A percentile compares a stretch with the other conserved stretches of the same genome.
These are phyloP conservation scores for Casaregolazyma lundiana DNA, from an alignment of 1,139 yeast genomes.

Conservation along the genomic window DNA sequence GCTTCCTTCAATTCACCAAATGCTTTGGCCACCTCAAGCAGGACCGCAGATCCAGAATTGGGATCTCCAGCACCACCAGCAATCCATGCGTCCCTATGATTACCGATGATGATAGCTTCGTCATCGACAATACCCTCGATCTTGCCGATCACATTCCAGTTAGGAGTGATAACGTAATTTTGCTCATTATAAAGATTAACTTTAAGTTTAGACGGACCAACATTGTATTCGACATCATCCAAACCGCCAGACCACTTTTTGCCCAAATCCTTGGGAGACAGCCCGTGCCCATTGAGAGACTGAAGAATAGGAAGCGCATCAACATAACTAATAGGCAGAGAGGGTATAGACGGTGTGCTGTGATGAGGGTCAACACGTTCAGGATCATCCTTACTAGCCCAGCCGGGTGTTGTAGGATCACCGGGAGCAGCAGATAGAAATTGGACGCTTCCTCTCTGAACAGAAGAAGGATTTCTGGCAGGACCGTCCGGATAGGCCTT, in stretches of 20 bases:
- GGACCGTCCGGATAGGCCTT: slow-evolving; percentile 62
- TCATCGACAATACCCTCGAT: slow-evolving; percentile 48
- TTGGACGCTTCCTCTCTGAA: slow-evolving; percentile 81
- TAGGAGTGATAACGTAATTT: slow-evolving; percentile 54
- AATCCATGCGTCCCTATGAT: slow-evolving; percentile 74
- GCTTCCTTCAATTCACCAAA: slow-evolving; percentile 43
- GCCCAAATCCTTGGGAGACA: slow-evolving; percentile 32
- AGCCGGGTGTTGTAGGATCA: slow-evolving; percentile 87
- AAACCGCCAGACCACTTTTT: slow-evolving; percentile 47
- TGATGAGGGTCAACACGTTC: slow-evolving; percentile 44
- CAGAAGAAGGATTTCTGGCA: slow-evolving; percentile 63
- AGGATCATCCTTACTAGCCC: slow-evolving; percentile 57
- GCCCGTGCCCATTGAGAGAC: slow-evolving; percentile 53
- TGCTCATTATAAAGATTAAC: slow-evolving; percentile 53
- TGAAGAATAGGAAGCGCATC: slow-evolving; percentile 55
- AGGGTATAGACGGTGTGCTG: slow-evolving; percentile 57
- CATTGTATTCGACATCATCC: slow-evolving; percentile 45
- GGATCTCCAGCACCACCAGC: slow-evolving; percentile 71
- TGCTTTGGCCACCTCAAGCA: slow-evolving; percentile 56
- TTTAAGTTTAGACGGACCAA: slow-evolving; percentile 57
- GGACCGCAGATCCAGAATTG: slow-evolving; percentile 57
- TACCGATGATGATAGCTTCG: slow-evolving; percentile 57
- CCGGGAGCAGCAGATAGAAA: slow-evolving; percentile 76
- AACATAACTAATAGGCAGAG: slow-evolving; percentile 54
- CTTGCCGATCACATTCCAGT: slow-evolving; percentile 54